Evolutionary conservation across 2,329 filamentous ascomycete genomes (phyloP).

Genomic region (Fonsecaea monophora): DNA sequence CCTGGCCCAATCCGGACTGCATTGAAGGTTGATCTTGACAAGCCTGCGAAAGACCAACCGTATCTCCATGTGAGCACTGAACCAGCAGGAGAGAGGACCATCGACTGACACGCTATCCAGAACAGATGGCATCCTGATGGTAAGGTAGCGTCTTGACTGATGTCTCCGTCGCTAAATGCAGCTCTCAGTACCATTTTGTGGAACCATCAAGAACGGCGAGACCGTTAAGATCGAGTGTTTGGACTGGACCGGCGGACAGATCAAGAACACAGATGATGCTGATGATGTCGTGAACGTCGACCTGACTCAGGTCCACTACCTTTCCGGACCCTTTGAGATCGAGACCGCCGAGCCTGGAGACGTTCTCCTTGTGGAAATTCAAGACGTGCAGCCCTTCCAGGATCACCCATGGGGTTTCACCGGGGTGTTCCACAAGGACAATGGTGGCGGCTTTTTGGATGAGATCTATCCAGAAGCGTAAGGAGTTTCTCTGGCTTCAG

Average conservation of each 20-base stretch:
- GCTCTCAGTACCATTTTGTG: constrained; percentile 71
- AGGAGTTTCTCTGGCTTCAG: constrained; percentile 2
- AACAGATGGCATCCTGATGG: constrained; percentile 95
- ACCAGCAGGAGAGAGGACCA: constrained; percentile 13
- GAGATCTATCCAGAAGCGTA: constrained; percentile 84
- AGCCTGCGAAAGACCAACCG: constrained; percentile 72
- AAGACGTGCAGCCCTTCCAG: constrained; percentile 88
- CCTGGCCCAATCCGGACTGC: constrained; percentile 67
- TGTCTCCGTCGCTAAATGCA: constrained; percentile 7
- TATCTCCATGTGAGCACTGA: constrained; percentile 69
- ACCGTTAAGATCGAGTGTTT: constrained; percentile 93
- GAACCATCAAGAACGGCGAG: constrained; percentile 78
- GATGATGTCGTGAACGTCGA: constrained; percentile 87
- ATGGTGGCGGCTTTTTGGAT: constrained; percentile 88
- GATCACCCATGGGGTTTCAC: constrained; percentile 91
- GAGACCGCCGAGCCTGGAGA: constrained; percentile 85
- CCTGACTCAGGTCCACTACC: constrained; percentile 82
- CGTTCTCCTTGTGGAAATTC: constrained; percentile 84
- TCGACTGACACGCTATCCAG: constrained; percentile 50
- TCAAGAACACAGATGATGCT: constrained; percentile 86
- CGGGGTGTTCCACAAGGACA: constrained; percentile 77
- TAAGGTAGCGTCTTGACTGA: constrained; percentile 47
- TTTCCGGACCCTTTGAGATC: constrained; percentile 87
- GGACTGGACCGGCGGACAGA: constrained; percentile 81
- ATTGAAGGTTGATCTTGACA: constrained; percentile 75